phyloP scores from a whole-genome alignment of 2,329 filamentous ascomycete species.

The Teratosphaeria pseudoeucalypti region DNA sequence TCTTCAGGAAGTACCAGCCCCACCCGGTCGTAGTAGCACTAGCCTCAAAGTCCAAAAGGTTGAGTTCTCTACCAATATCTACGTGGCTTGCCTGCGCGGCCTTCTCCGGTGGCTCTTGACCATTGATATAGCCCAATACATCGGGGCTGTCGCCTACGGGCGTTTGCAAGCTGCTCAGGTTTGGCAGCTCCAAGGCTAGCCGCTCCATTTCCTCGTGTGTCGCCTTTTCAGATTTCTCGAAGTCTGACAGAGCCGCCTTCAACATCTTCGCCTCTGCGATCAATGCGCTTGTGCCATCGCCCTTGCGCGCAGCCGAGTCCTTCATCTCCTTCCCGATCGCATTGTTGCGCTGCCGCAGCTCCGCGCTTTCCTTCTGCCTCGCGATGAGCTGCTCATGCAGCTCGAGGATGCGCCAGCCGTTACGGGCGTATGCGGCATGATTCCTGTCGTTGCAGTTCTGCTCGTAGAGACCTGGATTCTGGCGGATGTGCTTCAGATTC shows the following conservation, averaged over 20 bases:
- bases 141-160: slow-evolving; percentile 57
- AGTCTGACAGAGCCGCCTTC: slow-evolving; percentile 50
- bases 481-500: slow-evolving; percentile 82
- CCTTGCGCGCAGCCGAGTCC: slow-evolving; percentile 26
- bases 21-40: slow-evolving; percentile 78
- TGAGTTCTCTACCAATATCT: slow-evolving; percentile 74
- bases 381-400: slow-evolving; percentile 36
- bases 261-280: slow-evolving; percentile 54
- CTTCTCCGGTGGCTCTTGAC: slow-evolving; percentile 31
- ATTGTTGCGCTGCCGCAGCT: slow-evolving; percentile 57
- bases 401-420: slow-evolving; percentile 44
- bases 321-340: slow-evolving; percentile 44
- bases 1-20: slow-evolving; percentile 96
- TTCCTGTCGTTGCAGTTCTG: slow-evolving; percentile 79
- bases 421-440: slow-evolving; percentile 49
- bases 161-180: slow-evolving; percentile 68
- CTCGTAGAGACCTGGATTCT: slow-evolving; percentile 69
- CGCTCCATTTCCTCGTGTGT: slow-evolving; percentile 57
- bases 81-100: slow-evolving; percentile 35
- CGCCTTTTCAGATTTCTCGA: slow-evolving; percentile 52
- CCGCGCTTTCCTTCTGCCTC: slow-evolving; percentile 49
- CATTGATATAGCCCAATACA: slow-evolving; percentile 70
- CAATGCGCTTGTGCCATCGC: slow-evolving; percentile 30
- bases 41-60: slow-evolving; percentile 77
- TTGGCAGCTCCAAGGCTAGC: slow-evolving; percentile 71